Conservation (phyloP, 208 protist genomes). For the Polymyxa betae region DNA sequence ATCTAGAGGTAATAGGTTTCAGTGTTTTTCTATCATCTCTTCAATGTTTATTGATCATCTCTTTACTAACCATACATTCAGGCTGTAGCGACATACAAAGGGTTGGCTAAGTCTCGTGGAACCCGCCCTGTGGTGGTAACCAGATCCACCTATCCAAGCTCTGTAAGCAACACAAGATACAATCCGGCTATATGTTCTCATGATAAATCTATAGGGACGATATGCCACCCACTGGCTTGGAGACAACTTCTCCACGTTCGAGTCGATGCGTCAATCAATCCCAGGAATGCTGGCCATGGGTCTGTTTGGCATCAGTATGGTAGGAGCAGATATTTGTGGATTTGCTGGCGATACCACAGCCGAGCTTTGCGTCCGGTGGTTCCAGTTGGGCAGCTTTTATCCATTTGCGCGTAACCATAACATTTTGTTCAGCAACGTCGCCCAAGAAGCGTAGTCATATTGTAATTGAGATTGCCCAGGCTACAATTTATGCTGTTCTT, state of each 20-base stretch:
- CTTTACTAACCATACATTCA: too few species aligned
- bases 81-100: not conserved
- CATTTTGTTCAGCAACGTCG: slow-evolving; percentile 53
- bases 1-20: slow-evolving; percentile 62
- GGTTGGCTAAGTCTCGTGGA: not conserved
- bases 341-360: slow-evolving; percentile 76
- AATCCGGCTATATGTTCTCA: not conserved
- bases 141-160: not conserved
- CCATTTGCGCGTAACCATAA: slow-evolving; percentile 85
- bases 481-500: not conserved
- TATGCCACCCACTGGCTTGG: slow-evolving; percentile 80
- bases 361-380: slow-evolving; percentile 83
- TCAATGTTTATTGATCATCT: not conserved
- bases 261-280: slow-evolving; percentile 75
- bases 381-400: slow-evolving; percentile 73
- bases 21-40: not conserved
- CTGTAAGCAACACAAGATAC: not conserved
- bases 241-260: slow-evolving; percentile 74
- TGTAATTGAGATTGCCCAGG: too few species aligned
- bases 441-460: not conserved
- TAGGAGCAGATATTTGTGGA: slow-evolving; percentile 85
- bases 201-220: not conserved
- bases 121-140: not conserved
- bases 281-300: slow-evolving; percentile 78
- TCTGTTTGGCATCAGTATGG: slow-evolving; percentile 81